Conservation (phyloP, 768 basidiomycete species). For the Suillus variegatus region DNA sequence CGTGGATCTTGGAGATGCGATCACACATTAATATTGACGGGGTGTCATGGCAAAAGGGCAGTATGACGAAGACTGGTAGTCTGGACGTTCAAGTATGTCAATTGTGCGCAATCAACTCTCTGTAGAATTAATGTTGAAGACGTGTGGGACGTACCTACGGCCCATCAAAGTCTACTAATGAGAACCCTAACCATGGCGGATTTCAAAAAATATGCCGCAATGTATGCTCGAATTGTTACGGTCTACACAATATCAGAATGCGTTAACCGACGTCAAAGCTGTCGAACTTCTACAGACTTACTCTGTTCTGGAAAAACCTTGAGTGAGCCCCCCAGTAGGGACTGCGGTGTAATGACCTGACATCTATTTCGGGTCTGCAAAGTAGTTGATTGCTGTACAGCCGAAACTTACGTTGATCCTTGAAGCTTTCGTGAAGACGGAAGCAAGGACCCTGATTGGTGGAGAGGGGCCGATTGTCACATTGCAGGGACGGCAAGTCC, state of each 20-base stretch:
- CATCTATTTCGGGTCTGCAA: conserved; percentile 1
- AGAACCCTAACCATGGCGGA: background rate
- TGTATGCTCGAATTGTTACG: background rate
- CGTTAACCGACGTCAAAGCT: conserved; percentile 3
- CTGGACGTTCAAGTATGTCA: background rate
- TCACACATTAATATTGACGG: conserved; percentile 8
- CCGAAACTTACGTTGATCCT: background rate
- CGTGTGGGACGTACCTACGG: background rate
- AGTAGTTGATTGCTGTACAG: background rate
- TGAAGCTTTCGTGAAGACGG: conserved; percentile 1
- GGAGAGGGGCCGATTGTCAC: background rate
- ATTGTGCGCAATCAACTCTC: background rate
- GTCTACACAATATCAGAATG: background rate
- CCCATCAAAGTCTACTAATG: background rate
- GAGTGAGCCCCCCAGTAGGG: background rate
- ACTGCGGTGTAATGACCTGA: background rate
- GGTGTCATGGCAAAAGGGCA: conserved; percentile 6
- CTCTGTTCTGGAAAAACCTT: background rate
- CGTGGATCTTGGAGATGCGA: conserved; percentile 5
- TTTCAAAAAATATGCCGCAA: background rate
- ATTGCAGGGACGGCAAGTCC: background rate
- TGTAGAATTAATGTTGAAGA: background rate
- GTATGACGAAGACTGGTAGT: conserved; percentile 2
- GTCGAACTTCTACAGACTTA: conserved; percentile 3
- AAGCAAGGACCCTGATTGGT: background rate